Base-by-base conservation (phyloP, 2,329 filamentous ascomycete species). In the Cryphonectria nitschkei region DNA sequence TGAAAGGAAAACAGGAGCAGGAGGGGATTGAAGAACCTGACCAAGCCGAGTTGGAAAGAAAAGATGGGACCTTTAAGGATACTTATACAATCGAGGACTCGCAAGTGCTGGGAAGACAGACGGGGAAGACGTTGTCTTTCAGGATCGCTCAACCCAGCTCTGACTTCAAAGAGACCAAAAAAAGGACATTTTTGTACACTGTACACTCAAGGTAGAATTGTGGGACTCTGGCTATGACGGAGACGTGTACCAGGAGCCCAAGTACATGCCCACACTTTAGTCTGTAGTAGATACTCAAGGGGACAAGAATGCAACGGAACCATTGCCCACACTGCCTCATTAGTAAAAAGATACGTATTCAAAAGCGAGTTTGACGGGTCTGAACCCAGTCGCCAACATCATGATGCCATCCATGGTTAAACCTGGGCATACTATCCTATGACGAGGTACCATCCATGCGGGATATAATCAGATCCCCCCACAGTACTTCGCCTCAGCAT, bases 21-120 rank as follows among this genome's bases (percentile, higher is more conserved):
- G 50, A 63, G 5, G 46, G 41, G 54, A 52, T n/a, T 62, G 26
- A 62, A 22, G 6, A 3, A n/a, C 46, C 62, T 43, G 39, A 43
- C 41, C 13, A 41, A 11, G 19, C 43, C 39, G 14, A 56, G 19
- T 37, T 46, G 19, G 32, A 29, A 43, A 56, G 29, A 50, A 64
- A 72, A 65, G 52, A 26, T 68, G 68, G 71, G 62, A 66, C 26
- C 64, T 66, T 26, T 41, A 34, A 16, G 37, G 58, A 34, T 72
- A 72, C 68, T 72, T 72, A 72, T 72, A 72, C 46, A 43, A 66
- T 43, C 62, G 41, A 34, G 26, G 5, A 65, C 52, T 58, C 61
- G 60, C 37, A 56, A 29, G 68, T 50, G 41, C 41, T 58, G 37
- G 56, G 8, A 13, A 56, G 43, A 65, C 11, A 34, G 54, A 66